phyloP scores from a whole-genome alignment of 768 basidiomycete species.

The Mycena alexandri region DNA sequence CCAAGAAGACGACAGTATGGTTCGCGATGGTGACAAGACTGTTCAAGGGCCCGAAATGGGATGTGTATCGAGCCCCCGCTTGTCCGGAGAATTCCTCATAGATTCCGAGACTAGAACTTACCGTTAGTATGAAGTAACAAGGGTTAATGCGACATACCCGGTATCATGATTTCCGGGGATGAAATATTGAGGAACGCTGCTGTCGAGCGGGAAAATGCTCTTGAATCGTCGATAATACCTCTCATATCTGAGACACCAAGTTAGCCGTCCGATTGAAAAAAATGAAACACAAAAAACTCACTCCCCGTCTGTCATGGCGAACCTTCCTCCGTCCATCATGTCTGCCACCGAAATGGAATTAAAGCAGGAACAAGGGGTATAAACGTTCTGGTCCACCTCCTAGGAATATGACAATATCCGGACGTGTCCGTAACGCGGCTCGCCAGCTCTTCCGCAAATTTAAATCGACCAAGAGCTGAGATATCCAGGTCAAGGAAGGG shows the following conservation, averaged over 20 bases:
- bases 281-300: slow-evolving; percentile 55
- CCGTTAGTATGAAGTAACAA: slow-evolving; percentile 2
- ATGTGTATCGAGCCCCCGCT: slow-evolving; percentile 68
- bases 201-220: slow-evolving; percentile 70
- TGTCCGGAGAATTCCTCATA: slow-evolving; percentile 59
- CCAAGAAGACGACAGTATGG: slow-evolving; percentile 79
- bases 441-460: slow-evolving; percentile 91
- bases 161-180: slow-evolving; percentile 95
- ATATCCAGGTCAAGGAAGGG: slow-evolving; percentile 66
- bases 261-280: not conserved
- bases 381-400: slow-evolving; percentile 53
- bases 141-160: slow-evolving; percentile 61
- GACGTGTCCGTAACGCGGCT: slow-evolving; percentile 66
- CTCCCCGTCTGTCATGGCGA: slow-evolving; percentile 74
- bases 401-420: slow-evolving; percentile 84
- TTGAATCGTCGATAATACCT: slow-evolving; percentile 76
- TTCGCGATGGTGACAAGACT: slow-evolving; percentile 73
- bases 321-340: slow-evolving; percentile 90
- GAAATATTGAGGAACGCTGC: slow-evolving; percentile 69
- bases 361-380: slow-evolving; percentile 9
- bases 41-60: slow-evolving; percentile 84
- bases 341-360: slow-evolving; percentile 52
- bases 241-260: slow-evolving; percentile 70
- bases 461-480: slow-evolving; percentile 79
- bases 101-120: slow-evolving; percentile 57